Conservation (phyloP, 495 filamentous ascomycete genomes). For the Podospora conica region DNA sequence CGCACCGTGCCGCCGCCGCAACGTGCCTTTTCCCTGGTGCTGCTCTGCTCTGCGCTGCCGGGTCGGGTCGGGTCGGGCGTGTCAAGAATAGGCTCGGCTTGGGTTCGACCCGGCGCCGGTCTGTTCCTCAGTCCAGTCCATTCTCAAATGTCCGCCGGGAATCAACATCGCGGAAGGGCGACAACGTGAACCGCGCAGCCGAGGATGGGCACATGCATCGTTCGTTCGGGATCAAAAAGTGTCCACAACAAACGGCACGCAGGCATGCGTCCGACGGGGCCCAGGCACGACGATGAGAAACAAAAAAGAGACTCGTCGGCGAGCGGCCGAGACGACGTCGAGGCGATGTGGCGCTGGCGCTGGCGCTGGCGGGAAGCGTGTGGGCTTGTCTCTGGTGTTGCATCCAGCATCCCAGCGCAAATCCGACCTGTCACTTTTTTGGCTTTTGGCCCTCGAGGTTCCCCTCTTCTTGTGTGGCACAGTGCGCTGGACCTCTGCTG, state of each 20-base stretch:
- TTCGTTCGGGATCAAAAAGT: too few species aligned
- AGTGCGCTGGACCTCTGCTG: neutral
- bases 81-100: conserved; percentile 5
- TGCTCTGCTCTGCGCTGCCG: neutral
- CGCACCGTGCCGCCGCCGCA: too few species aligned
- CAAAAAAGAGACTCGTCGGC: neutral
- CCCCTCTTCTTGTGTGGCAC: neutral
- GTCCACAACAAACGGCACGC: neutral
- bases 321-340: neutral
- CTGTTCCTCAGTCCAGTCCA: neutral
- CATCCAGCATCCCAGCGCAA: neutral
- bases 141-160: neutral
- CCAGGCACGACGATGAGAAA: neutral
- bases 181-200: neutral
- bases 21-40: too few species aligned
- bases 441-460: neutral
- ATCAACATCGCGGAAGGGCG: neutral
- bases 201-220: neutral
- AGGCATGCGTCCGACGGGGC: neutral
- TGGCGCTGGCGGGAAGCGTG: neutral
- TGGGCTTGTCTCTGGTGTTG: neutral
- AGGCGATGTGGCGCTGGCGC: neutral
- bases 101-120: neutral
- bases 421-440: neutral
- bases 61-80: conserved; percentile 1